Conservation (phyloP, 2,329 filamentous ascomycete species). For the Ophiognomonia clavigignenti-juglandacearum region DNA sequence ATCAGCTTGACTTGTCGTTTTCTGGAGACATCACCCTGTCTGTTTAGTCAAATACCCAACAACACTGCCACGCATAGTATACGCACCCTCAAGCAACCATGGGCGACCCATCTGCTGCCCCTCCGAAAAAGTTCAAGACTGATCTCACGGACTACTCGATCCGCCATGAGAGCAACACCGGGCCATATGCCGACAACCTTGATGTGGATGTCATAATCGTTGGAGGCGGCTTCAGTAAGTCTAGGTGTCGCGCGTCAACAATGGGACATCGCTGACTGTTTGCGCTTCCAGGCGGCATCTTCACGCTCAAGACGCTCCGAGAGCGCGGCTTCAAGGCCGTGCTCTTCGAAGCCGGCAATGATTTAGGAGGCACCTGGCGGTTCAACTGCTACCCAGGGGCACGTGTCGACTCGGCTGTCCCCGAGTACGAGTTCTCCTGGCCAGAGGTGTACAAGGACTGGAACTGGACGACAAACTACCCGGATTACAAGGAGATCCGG, state of each 20-base stretch:
- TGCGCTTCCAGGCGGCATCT: conserved; percentile 35
- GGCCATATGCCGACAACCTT: conserved; percentile 37
- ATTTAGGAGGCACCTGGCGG: conserved; percentile 49
- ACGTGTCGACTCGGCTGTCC: conserved; percentile 48
- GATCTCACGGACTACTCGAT: conserved; percentile 34
- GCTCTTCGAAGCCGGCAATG: conserved; percentile 48
- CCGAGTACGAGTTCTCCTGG: conserved; percentile 48
- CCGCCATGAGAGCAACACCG: conserved; percentile 24
- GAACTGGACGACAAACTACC: conserved; percentile 52
- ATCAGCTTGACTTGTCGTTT: background rate
- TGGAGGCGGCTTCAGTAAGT: conserved; percentile 39
- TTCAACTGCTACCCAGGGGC: conserved; percentile 54
- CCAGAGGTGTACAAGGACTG: conserved; percentile 49
- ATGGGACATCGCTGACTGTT: too few species aligned
- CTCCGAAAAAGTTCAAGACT: conserved; percentile 34
- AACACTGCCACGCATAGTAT: too few species aligned
- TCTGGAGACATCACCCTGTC: background rate
- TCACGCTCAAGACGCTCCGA: conserved; percentile 46
- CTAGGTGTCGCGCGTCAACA: too few species aligned
- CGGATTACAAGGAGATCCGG: conserved; percentile 45
- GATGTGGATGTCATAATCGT: conserved; percentile 41
- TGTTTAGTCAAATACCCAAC: too few species aligned
- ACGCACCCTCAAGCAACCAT: conserved; percentile 12
- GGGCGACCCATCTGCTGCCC: conserved; percentile 14
- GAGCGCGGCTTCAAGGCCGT: conserved; percentile 42